Evolutionary conservation across 23 red algal genomes (phyloP), one percentile per base, ranked within the genome.

Genomic region (Gracilariopsis chorda): DNA sequence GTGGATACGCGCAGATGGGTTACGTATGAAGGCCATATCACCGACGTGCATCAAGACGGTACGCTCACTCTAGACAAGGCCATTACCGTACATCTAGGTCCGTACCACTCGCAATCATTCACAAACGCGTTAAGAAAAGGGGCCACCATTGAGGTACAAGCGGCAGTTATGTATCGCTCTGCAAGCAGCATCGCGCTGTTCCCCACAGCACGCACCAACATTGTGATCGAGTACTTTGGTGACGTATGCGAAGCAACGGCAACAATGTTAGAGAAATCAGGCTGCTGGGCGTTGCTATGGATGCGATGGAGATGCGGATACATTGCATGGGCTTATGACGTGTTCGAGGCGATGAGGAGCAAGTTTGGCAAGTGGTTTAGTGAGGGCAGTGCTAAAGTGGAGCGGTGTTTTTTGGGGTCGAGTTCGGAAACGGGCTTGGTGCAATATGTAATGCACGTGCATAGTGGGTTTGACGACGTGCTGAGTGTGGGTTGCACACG

Each of bases 391-490:
- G 36, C 67, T 20, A 19, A 47, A 9, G 24, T 73, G 67, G 40
- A 73, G 24, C 67, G 67, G 13, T 73, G 39, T 37, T 25, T 73
- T 36, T 42, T 73, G 67, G 67, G 67, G 20, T 6, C 11, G 0
- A 17, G 67, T 2, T 6, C 42, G 6, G 37, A 46, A 5, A 73
- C 67, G 17, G 67, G 67, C 4, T 19, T 80, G 23, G 48, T 80
- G 4, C 76, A 57, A 28, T 80, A 57, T 25, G 35, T 80, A 23
- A 80, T 58, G 76, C 76, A 80, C 30, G 48, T 80, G 3, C 48
- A 57, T 23, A 59, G 8, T 35, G 76, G 36, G 3, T 19, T 39
- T 19, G 48, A 32, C 9, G 19, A 80, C 1, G 35, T 16, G 23
- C 40, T 80, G 48, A 12, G 35, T 1, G 48, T 59, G 1, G 30